Evolutionary conservation across 805 yeast species (phyloP).

Genomic region (Kregervanrija delftensis): DNA sequence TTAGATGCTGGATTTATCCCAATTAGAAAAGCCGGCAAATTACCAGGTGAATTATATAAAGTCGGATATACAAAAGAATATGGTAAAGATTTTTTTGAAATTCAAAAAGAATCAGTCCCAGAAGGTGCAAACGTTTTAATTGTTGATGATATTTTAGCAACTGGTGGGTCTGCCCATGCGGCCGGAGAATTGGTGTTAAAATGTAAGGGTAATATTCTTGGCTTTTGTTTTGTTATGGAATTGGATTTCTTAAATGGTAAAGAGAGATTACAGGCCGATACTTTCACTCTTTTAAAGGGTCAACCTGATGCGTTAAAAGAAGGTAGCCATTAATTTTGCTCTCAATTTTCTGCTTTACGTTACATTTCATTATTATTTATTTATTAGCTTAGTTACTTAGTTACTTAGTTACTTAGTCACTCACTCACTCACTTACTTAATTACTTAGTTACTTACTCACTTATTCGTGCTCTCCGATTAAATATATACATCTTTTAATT

Average conservation of each 20-base stretch:
- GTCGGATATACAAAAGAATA: constrained; percentile 87
- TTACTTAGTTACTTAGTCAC: not conserved
- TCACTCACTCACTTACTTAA: not conserved
- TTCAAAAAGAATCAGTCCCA: constrained; percentile 78
- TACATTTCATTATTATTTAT: not conserved
- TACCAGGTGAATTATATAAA: constrained; percentile 75
- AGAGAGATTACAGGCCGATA: constrained; percentile 76
- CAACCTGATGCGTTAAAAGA: constrained; percentile 50
- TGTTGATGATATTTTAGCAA: constrained; percentile 95
- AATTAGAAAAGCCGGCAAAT: constrained; percentile 89
- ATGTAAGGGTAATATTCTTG: constrained; percentile 66
- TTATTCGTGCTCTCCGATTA: too few species aligned
- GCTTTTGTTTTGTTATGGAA: constrained; percentile 88
- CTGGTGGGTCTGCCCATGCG: constrained; percentile 94
- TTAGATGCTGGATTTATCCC: constrained; percentile 90
- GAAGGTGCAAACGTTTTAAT: constrained; percentile 75
- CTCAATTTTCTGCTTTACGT: not conserved
- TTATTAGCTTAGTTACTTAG: not conserved
- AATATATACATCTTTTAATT: not conserved
- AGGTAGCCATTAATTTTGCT: constrained; percentile 1
- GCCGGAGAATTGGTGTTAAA: constrained; percentile 78
- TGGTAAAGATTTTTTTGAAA: constrained; percentile 83
- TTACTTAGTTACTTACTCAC: too few species aligned
- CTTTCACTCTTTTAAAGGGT: constrained; percentile 82
- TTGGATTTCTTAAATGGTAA: constrained; percentile 92